Conservation (phyloP, 257 asterid genomes). For the Lycium barbarum region DNA sequence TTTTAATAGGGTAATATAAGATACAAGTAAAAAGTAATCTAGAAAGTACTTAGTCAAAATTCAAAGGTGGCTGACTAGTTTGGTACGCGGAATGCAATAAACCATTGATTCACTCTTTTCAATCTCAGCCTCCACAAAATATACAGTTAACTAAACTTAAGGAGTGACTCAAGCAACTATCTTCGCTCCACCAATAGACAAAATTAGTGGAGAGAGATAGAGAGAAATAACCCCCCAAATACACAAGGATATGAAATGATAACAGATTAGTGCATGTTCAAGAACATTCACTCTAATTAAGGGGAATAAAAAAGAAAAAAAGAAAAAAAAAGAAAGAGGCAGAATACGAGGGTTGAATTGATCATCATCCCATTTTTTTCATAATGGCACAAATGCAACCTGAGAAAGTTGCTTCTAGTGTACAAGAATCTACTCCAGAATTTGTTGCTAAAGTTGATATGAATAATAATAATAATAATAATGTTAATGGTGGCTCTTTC, state of each 20-base stretch:
- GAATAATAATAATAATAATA: not conserved
- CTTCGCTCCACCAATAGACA: slow-evolving; percentile 30
- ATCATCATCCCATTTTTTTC: slow-evolving; percentile 10
- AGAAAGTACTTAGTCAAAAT: not conserved
- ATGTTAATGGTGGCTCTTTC: slow-evolving; percentile 39
- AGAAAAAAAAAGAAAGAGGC: not conserved
- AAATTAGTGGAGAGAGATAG: slow-evolving; percentile 15
- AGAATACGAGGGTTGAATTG: slow-evolving; percentile 29
- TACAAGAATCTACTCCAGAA: slow-evolving; percentile 19
- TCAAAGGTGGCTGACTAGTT: not conserved
- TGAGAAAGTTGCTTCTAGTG: slow-evolving; percentile 31
- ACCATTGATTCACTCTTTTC: not conserved
- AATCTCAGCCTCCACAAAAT: not conserved
- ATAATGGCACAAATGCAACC: slow-evolving; percentile 58
- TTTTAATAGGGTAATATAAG: too few species aligned
- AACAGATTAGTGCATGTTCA: slow-evolving; percentile 25
- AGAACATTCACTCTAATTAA: not conserved
- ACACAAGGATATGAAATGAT: not conserved
- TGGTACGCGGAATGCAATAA: not conserved
- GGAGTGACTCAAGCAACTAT: slow-evolving; percentile 26
- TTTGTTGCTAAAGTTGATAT: not conserved
- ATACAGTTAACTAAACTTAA: slow-evolving; percentile 1
- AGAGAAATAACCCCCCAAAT: not conserved
- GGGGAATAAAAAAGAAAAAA: not conserved
- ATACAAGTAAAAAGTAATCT: too few species aligned